Evolutionary conservation across 2,329 filamentous ascomycete species (phyloP).

Genomic region (Cyanodermella asteris): DNA sequence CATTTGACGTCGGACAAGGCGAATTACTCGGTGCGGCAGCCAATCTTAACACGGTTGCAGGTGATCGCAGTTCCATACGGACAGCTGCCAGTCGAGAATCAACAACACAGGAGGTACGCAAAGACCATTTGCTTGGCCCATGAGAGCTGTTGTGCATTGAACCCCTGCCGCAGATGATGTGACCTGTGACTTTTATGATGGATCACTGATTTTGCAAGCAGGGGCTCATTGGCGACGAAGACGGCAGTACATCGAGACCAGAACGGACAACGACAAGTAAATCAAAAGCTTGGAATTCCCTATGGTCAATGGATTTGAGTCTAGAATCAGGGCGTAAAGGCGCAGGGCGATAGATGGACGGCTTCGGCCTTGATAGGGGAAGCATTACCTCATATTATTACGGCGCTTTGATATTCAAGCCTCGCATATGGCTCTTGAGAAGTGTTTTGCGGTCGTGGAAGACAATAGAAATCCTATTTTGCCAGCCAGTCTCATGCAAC

Average conservation of each 20-base stretch:
- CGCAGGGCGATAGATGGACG: too few species aligned
- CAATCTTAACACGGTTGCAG: neutral
- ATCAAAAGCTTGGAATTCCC: slow-evolving; percentile 32
- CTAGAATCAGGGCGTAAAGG: too few species aligned
- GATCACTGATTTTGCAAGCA: neutral
- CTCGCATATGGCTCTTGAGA: too few species aligned
- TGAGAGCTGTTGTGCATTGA: slow-evolving; percentile 1
- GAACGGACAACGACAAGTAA: slow-evolving; percentile 3
- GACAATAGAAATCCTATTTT: too few species aligned
- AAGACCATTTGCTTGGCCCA: slow-evolving; percentile 3
- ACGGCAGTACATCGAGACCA: neutral
- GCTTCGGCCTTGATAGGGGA: too few species aligned
- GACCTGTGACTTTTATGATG: neutral
- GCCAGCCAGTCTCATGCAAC: too few species aligned
- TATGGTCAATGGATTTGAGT: slow-evolving; percentile 39
- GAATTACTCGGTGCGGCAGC: neutral
- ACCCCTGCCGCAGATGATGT: neutral
- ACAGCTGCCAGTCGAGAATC: neutral
- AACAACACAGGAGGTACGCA: slow-evolving; percentile 3
- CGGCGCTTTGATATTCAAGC: too few species aligned
- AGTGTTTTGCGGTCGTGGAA: too few species aligned
- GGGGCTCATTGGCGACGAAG: neutral
- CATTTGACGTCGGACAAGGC: neutral
- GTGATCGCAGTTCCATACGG: neutral
- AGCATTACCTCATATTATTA: too few species aligned